phyloP scores from a whole-genome alignment of 495 filamentous ascomycete species.

The Aspergillus conjunctus region DNA sequence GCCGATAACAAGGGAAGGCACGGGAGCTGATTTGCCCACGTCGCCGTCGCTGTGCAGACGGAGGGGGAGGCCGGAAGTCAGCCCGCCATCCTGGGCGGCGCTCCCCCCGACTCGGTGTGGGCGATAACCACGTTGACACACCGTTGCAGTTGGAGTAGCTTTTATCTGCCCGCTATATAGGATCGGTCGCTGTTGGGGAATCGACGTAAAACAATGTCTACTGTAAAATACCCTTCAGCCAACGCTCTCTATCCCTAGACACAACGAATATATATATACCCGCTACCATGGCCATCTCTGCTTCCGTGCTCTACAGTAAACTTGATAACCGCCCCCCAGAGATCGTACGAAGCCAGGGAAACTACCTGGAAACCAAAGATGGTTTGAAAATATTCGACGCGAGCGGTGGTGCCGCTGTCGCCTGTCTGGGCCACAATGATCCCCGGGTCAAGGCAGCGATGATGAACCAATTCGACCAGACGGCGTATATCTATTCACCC shows the following conservation, averaged over 20 bases:
- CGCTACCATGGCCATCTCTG: not conserved
- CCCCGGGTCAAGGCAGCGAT: conserved; percentile 28
- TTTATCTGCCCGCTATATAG: not conserved
- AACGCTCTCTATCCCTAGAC: too few species aligned
- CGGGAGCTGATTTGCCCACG: not conserved
- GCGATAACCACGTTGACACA: not conserved
- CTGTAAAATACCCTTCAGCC: too few species aligned
- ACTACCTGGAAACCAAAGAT: conserved; percentile 16
- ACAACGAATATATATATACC: too few species aligned
- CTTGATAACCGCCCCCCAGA: not conserved
- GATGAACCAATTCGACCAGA: conserved; percentile 38
- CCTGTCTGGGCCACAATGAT: conserved; percentile 26
- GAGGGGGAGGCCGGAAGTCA: not conserved
- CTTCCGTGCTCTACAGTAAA: conserved; percentile 12
- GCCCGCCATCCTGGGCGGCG: not conserved
- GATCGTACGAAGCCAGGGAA: conserved; percentile 11
- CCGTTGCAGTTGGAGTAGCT: not conserved
- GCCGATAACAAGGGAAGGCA: not conserved
- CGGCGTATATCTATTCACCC: conserved; percentile 40
- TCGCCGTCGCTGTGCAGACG: not conserved
- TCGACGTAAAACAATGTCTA: too few species aligned
- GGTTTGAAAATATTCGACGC: conserved; percentile 51
- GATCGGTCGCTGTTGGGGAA: not conserved
- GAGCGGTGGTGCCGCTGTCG: conserved; percentile 37
- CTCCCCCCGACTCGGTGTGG: not conserved